These are phyloP conservation scores for Ogataea populi-albae DNA, from an alignment of 805 yeast genomes.

Conservation along the genomic window DNA sequence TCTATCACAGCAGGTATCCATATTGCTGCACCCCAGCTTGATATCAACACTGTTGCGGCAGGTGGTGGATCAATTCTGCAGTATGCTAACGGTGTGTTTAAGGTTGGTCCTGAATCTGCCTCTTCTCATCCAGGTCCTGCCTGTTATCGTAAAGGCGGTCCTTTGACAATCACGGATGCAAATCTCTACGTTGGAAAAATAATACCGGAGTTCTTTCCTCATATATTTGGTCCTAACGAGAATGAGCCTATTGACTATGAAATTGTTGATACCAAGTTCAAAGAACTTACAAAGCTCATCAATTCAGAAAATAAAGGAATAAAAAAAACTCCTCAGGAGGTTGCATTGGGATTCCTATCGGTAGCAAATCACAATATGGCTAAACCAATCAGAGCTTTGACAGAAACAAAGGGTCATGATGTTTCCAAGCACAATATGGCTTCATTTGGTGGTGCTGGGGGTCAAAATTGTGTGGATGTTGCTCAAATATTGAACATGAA, in stretches of 20 bases:
- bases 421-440: slow-evolving; percentile 41
- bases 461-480: slow-evolving; percentile 43
- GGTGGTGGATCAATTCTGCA: slow-evolving; percentile 12
- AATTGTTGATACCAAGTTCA: slow-evolving; percentile 33
- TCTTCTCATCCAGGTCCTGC: slow-evolving; percentile 48
- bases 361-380: slow-evolving; percentile 47
- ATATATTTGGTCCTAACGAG: slow-evolving; percentile 43
- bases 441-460: slow-evolving; percentile 50
- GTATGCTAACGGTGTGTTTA: slow-evolving; percentile 35
- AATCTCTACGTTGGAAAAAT: slow-evolving; percentile 41
- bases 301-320: slow-evolving; percentile 30
- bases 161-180: slow-evolving; percentile 45
- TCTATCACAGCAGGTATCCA: slow-evolving; percentile 45
- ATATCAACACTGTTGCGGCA: slow-evolving; percentile 52
- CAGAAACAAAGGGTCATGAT: slow-evolving; percentile 45
- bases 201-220: slow-evolving; percentile 40
- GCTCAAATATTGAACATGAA: slow-evolving; percentile 40
- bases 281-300: slow-evolving; percentile 36
- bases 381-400: slow-evolving; percentile 42
- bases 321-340: slow-evolving; percentile 36
- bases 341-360: slow-evolving; percentile 43
- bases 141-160: slow-evolving; percentile 28
- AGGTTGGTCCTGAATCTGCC: slow-evolving; percentile 48
- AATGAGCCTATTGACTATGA: slow-evolving; percentile 37
- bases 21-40: slow-evolving; percentile 37